Evolutionary conservation across 805 yeast species (phyloP), one percentile per base, ranked within the genome.

Genomic region (Teunomyces pallodes): DNA sequence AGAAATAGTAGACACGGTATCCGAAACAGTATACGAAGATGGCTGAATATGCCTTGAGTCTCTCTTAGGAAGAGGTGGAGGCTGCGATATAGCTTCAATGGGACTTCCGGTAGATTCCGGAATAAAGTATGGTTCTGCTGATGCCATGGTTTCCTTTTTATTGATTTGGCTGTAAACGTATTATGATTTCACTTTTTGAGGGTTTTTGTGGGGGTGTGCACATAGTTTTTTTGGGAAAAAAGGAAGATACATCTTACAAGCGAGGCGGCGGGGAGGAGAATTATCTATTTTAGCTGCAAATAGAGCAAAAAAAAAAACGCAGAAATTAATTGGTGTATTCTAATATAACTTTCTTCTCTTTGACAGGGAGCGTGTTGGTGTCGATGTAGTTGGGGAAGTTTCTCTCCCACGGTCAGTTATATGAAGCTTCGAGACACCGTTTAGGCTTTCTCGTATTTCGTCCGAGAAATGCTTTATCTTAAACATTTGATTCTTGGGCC

Each of bases 1-100:
- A 10, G 61, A 53, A 6, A 65, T 60, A 14, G 54, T 51, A 13
- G 67, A 57, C 3, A 65, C 45, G 24, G 52, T 49, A 46, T 59
- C 64, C 4, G 56, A 47, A 26, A 56, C 49, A 31, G 39, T 50
- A 48, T 56, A 56, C 13, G 49, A 40, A 20, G 14, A 20, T 9
- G 41, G 41, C 13, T 38, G 30, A 12, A 26, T 12, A 28, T 13
- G 9, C 9, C 20, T 30, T 4, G 35, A 29, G 29, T 27, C 4
- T 9, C 43, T 12, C 12, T 14, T 8, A 6, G 43, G 43, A 41
- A 41, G 43, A 10, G 43, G 27, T 3, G 43, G 43, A 28, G 35
- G 35, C 17, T 29, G 35, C 3, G 26, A 28, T n/a, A 17, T 13
- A 28, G 24, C 43, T 26, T 41, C 43, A 28, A 17, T 41, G 12